These are phyloP conservation scores for Eimeria sp. DNA, from an alignment of 169 alveolate species.

Conservation along the genomic window DNA sequence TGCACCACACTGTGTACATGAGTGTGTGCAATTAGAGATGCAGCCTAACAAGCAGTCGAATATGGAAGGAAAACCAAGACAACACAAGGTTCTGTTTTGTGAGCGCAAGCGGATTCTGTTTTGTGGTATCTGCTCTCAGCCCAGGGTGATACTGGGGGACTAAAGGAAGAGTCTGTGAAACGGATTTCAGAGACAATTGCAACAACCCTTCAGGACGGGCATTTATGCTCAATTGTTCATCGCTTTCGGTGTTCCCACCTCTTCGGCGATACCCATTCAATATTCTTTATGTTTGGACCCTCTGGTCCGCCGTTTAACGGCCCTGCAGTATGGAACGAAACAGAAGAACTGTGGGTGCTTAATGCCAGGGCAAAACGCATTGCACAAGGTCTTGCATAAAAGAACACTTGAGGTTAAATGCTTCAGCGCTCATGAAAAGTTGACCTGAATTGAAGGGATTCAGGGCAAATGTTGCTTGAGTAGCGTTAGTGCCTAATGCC, in stretches of 20 bases:
- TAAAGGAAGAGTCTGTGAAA: neutral
- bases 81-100: neutral
- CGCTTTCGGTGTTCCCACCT: neutral
- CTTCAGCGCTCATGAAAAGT: neutral
- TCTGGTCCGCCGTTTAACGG: neutral
- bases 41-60: neutral
- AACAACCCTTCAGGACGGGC: neutral
- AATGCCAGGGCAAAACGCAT: neutral
- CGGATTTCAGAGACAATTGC: neutral
- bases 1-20: neutral
- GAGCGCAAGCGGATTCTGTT: neutral
- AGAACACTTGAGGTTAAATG: neutral
- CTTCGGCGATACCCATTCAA: neutral
- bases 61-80: neutral
- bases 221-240: neutral
- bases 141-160: neutral
- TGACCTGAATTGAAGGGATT: neutral
- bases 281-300: neutral
- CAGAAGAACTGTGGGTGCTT: too few species aligned
- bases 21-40: neutral
- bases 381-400: neutral
- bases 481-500: too few species aligned
- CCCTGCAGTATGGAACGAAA: neutral
- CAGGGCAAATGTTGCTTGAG: neutral
- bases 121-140: neutral